Evolutionary conservation across 1,284 basidiomycete species (phyloP), one percentile per base, ranked within the genome.

Genomic region (Hemileia vastatrix): DNA sequence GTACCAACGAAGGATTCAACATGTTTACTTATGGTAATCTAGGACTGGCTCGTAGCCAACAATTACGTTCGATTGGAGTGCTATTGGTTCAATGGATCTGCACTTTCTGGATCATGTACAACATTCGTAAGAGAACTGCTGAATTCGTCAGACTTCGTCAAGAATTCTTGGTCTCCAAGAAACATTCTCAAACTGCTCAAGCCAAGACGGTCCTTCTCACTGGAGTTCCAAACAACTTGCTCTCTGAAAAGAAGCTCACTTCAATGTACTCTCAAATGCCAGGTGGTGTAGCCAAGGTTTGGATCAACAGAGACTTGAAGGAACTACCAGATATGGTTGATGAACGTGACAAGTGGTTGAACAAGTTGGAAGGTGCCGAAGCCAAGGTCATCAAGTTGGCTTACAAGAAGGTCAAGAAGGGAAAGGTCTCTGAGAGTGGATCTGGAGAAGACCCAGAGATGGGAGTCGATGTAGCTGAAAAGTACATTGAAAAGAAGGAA

Each of bases 281-380:
- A 1, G 90, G 90, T 6, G 90, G 89, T 19, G 86, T 91, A 3
- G 85, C 84, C 68, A 84, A 85, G 64, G 83, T 97, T 36, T 97
- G 93, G 93, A 80, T 96, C 48, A 90, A 91, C 76, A n/a, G n/a
- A n/a, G 83, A 94, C 72, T 79, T 92, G 61, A 86, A 89, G 73
- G 84, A 89, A 2, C 80, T 96, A 8, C 90, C 91, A 2, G 84
- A 88, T 54, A 74, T 90, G 24, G 88, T 87, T 72, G 83, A 91
- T 49, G 83, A 88, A 52, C 86, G 90, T 11, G 76, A 86, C 47
- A 81, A 82, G 21, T 86, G 87, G 2, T 85, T 82, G 71, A 78
- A 80, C 65, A 87, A 89, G 73, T 83, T 97, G 57, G 93, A 97
- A 76, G 81, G 81, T 1, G 90, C 89, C 1, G 89, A 92, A 76